A percentile compares a stretch with the other conserved stretches of the same genome.
Conservation (phyloP, 1,139 yeast genomes). For the Magnusiomyces fungicola region DNA sequence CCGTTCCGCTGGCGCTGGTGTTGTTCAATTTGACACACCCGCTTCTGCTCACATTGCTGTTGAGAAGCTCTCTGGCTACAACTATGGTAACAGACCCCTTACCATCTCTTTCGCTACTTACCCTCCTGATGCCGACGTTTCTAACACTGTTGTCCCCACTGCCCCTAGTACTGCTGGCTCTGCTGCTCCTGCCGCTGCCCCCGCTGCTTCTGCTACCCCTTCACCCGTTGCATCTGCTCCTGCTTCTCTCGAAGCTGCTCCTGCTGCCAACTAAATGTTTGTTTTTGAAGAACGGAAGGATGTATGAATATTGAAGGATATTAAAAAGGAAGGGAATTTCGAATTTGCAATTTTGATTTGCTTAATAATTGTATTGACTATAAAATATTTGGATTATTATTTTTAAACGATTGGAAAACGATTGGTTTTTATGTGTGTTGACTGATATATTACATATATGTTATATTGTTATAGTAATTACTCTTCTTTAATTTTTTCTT, state of each 20-base stretch:
- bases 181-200: constrained; percentile 8
- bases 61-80: constrained; percentile 64
- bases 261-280: constrained; percentile 1
- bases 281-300: not conserved
- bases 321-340: too few relatives aligned
- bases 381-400: too few relatives aligned
- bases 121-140: constrained; percentile 6
- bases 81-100: constrained; percentile 75
- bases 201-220: constrained; percentile 9
- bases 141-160: constrained; percentile 3
- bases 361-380: too few relatives aligned
- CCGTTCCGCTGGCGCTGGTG: constrained; percentile 75
- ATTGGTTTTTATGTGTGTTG: too few relatives aligned
- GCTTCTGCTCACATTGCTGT: constrained; percentile 73
- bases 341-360: too few relatives aligned
- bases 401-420: too few relatives aligned
- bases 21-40: constrained; percentile 64
- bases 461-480: too few relatives aligned
- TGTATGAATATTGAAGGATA: not conserved
- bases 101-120: constrained; percentile 49
- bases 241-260: constrained; percentile 4
- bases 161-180: constrained; percentile 2
- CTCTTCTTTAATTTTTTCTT: too few relatives aligned
- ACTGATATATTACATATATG: too few relatives aligned
- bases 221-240: constrained; percentile 10